These are phyloP conservation scores for Beta lomatogona DNA, from an alignment of 179 eudicot genomes.

Conservation along the genomic window DNA sequence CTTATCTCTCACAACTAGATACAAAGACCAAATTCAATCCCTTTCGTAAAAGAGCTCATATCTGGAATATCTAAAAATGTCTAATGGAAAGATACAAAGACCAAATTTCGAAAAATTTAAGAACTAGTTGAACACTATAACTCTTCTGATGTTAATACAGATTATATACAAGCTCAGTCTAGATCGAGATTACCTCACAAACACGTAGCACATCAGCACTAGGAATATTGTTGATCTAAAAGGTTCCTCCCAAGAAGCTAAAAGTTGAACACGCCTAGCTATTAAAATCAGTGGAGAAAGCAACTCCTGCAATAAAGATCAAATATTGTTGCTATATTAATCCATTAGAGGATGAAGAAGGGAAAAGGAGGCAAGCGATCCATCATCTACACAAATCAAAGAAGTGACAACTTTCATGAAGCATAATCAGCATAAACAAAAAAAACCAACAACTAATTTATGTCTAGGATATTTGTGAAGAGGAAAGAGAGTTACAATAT, in stretches of 20 bases:
- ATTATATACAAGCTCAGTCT: background rate
- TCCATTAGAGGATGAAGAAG: background rate
- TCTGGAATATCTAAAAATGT: background rate
- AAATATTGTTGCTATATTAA: background rate
- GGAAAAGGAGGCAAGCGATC: background rate
- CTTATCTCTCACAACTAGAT: background rate
- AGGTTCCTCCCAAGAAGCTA: slow-evolving; percentile 86
- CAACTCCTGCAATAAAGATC: slow-evolving; percentile 58
- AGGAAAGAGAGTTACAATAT: background rate
- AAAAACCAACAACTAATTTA: too few species aligned
- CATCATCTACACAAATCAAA: background rate
- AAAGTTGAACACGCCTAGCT: slow-evolving; percentile 41
- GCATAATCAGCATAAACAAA: background rate
- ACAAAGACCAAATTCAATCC: background rate
- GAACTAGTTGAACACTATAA: background rate
- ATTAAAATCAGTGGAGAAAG: slow-evolving; percentile 57
- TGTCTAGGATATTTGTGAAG: too few species aligned
- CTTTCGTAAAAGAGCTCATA: background rate
- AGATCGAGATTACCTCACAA: slow-evolving; percentile 48
- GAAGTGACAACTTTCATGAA: background rate
- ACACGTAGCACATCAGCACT: slow-evolving; percentile 52
- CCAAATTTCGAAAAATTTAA: background rate
- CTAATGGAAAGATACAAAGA: background rate
- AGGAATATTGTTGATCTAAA: slow-evolving; percentile 59
- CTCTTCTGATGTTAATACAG: background rate